Evolutionary conservation across 768 basidiomycete species (phyloP), one percentile per base, ranked within the genome.

Genomic region (Tubosaeta brunneosetosa): DNA sequence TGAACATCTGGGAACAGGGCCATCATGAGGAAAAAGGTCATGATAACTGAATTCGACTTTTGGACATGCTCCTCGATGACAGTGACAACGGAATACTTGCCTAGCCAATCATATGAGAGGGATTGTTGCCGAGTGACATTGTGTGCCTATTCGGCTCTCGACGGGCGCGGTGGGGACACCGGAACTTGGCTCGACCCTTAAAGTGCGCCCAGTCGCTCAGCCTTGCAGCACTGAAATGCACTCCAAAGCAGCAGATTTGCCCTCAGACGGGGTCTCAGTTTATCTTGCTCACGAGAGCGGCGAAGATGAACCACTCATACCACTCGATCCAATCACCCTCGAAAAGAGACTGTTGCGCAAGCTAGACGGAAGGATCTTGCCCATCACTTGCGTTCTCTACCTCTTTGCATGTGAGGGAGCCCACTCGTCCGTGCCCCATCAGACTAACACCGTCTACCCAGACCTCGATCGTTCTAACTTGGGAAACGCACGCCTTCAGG

Each of bases 401-500:
- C 73, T 89, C 26, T 88, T 85, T 65, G 85, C 86, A 29, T 89
- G 87, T 86, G 52, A 66, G 84, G 12, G 12, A 27, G 43, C 38
- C 14, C 46, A 45, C 4, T 33, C 14, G 9, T 10, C 26, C 17
- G 4, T 17, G 33, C 14, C n/a, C 10, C 7, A 12, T 44, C 41
- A 51, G 42, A 51, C 47, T 14, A 9, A 32, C 16, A 14, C 29
- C 17, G 33, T 46, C 14, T 31, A 17, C 49, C 33, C 45, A 71
- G 68, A 83, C 64, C 74, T 92, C 46, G 89, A 91, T 66, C 80
- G 90, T 49, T 83, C 85, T 0, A 90, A 90, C 63, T 63, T 90
- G 38, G 89, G 88, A 14, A 91, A 91, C 63, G 89, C 89, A 44
- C 78, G 88, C 47, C 71, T 90, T 36, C 86, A 86, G 69, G 84